Evolutionary conservation across 2,329 filamentous ascomycete species (phyloP).

Genomic region (Paecilomyces sp.): DNA sequence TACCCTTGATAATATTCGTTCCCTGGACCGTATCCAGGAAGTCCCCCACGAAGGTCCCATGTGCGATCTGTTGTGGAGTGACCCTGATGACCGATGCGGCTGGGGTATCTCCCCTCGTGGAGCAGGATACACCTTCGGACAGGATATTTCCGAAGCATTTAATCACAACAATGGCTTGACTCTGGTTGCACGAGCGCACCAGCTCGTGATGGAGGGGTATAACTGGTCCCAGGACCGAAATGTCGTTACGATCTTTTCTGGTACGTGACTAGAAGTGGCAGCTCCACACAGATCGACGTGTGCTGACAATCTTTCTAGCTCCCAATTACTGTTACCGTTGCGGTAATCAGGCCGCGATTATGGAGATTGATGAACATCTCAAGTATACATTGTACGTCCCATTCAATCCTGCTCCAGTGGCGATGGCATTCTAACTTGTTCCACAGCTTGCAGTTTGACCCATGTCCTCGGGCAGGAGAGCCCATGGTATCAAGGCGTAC

Average conservation of each 20-base stretch:
- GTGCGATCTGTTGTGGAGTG: constrained; percentile 96
- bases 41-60: constrained; percentile 97
- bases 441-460: constrained; percentile 92
- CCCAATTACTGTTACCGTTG: constrained; percentile 98
- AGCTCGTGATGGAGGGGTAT: constrained; percentile 98
- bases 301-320: constrained; percentile 38
- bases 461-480: constrained; percentile 92
- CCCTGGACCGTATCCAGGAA: constrained; percentile 93
- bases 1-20: constrained; percentile 90
- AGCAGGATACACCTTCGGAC: constrained; percentile 90
- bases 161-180: constrained; percentile 98
- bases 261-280: constrained; percentile 40
- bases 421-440: background rate
- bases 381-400: constrained; percentile 97
- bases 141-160: constrained; percentile 97
- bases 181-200: constrained; percentile 90
- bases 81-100: constrained; percentile 92
- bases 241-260: constrained; percentile 97
- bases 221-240: constrained; percentile 99
- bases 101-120: constrained; percentile 95
- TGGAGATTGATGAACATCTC: constrained; percentile 98
- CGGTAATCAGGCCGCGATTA: constrained; percentile 98
- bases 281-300: constrained; percentile 1
- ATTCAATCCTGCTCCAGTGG: background rate
- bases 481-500: constrained; percentile 98